Base-by-base conservation (phyloP, 225 moss, liverwort and hornwort species). In the Lunularia cruciata region DNA sequence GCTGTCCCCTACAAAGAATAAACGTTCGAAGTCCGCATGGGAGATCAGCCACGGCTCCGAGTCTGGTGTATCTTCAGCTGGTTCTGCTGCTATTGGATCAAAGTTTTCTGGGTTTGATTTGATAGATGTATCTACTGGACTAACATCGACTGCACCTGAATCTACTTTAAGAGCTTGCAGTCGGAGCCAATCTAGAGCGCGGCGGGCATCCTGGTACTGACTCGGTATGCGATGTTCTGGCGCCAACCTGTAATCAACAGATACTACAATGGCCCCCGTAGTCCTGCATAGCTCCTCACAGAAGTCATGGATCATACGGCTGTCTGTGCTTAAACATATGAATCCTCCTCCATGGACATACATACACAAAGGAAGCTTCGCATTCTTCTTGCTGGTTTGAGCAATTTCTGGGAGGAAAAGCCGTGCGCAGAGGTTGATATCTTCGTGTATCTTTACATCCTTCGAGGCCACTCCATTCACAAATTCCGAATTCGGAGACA, bases 331-430 rank as follows among this genome's bases (percentile, higher is more conserved):
- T 23, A 63, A 11, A 22, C 0, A 52, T 23, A 33, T 23, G 62
- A 88, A 88, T 63, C 88, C 88, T 36, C 88, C 88, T 56, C 88
- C 88, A 63, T 86, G 86, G 68, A 77, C 86, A 70, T 77, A 86
- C 18, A 86, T 48, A 70, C 83, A 78, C 22, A 88, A 22, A 60
- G 88, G 83, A 1, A 86, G 67, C 72, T 81, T 85, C 6, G 34
- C 18, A 7, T 43, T 43, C 43, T 15, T 43, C 66, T 73, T 72
- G 9, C 37, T 47, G 27, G 51, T 54, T 26, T 55, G 60, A 6
- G 54, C 46, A 32, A 67, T 70, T 60, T 79, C 84, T 26, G 86
- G 88, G 36, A 88, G 69, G 67, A 81, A 84, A 43, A 88, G 3
- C 55, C 88, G 81, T 26, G 77, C 79, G 79, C 86, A 86, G 36